Base-by-base conservation (phyloP, 306 rosid species). In the Abrus precatorius region DNA sequence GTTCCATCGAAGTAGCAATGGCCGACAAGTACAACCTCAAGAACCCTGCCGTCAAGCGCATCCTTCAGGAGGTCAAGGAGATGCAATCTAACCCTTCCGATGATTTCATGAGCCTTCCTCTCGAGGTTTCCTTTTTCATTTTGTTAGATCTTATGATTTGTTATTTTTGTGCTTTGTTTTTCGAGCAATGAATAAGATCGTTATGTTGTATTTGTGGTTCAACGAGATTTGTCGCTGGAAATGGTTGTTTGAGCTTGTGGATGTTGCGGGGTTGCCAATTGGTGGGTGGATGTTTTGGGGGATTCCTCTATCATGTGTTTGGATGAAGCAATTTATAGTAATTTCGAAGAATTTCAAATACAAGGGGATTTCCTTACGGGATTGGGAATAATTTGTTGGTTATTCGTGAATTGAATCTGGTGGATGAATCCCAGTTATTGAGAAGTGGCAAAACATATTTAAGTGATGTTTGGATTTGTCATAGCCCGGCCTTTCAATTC, bases 41-140 rank as follows among this genome's bases (percentile, higher is more conserved):
- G 86, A 94, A 94, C 83, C 92, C 98, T 14, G 98, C 97, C 81
- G 98, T 94, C 68, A 94, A 94, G 93, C 88, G 98, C 85, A 94
- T 94, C 74, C 93, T 94, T 0, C 98, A 91, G 89, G 98, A 94
- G 91, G 85, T 94, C 47, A 94, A 92, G 89, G 97, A 94, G 90
- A 91, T 94, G 97, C 97, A 94, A 2, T 91, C 98, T 27, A 92
- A 92, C 69, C 97, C 98, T 74, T 91, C 97, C 72, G 93, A 92
- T 45, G 98, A 94, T 89, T 94, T 94, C 93, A 94, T 86, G 97
- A 94, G 98, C 84, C 88, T 94, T 9, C 98, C 98, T 59, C 91
- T 94, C 55, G 98, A 94, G 98, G 98, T 93, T 72, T 76, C 1
- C 6, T 48, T 9, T 47, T 38, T 40, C 6, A 38, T 10, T 9